Conservation (phyloP, 2,329 filamentous ascomycete species). For the Plenodomus lindquistii region DNA sequence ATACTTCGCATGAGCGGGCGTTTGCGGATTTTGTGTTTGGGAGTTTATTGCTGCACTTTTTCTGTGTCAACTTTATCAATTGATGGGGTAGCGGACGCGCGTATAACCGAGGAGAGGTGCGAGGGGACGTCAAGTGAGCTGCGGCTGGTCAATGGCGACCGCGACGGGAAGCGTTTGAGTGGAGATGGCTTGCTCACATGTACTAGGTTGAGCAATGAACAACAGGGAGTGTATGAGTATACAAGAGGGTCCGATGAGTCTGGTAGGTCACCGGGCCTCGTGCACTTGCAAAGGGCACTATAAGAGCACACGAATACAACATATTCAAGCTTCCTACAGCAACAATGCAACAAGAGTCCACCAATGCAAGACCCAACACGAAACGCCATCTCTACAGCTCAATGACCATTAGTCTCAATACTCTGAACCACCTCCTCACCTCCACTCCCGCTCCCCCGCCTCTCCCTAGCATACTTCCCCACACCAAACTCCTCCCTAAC, state of each 20-base stretch:
- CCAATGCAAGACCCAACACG: background rate
- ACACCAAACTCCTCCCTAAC: conserved; percentile 65
- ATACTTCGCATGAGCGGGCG: conserved; percentile 80
- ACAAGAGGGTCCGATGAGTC: too few species aligned
- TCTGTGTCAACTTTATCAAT: conserved; percentile 99
- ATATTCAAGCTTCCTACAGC: background rate
- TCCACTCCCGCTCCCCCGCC: background rate
- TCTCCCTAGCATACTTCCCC: conserved; percentile 17
- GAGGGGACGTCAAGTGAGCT: too few species aligned
- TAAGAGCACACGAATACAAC: background rate
- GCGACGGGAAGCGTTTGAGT: too few species aligned
- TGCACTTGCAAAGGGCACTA: background rate
- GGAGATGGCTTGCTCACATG: too few species aligned
- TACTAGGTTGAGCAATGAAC: background rate
- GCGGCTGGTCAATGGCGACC: too few species aligned
- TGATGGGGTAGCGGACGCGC: conserved; percentile 52
- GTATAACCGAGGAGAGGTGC: too few species aligned
- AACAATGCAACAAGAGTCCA: background rate
- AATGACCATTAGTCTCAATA: too few species aligned
- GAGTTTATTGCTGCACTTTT: conserved; percentile 95
- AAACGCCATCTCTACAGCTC: background rate
- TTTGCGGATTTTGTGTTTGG: conserved; percentile 97
- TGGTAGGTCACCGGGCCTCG: too few species aligned
- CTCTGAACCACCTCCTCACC: background rate
- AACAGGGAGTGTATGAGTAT: background rate